Evolutionary conservation across 768 basidiomycete species (phyloP), one percentile per base, ranked within the genome.

Genomic region (Tulasnella sp.): DNA sequence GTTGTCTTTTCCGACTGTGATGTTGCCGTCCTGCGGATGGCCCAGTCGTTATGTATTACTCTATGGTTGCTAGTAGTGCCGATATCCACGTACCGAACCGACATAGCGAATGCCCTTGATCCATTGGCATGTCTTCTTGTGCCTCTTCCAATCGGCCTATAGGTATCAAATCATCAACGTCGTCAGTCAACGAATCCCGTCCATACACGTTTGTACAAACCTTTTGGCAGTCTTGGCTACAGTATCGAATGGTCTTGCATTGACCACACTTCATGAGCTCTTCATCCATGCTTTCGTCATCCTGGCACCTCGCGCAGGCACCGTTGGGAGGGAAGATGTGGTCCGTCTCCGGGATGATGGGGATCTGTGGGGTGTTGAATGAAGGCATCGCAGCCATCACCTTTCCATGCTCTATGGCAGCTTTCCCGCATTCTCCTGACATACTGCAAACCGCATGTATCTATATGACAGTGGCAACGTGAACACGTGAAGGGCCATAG

Each of bases 81-180:
- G n/a, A n/a, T n/a, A n/a, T 19, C 8, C 11, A 31, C 27, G 2
- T 14, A 31, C 46, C 25, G 46, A 23, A 17, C 34, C 34, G 25
- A 48, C 46, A 25, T 32, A 48, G 1, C 46, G 46, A 25, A 32
- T 29, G 9, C 46, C 46, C 19, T 29, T 48, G 46, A 48, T 48
- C 46, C 46, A 48, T 17, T 48, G 29, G 46, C 46, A 48, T 7
- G 46, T 48, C 46, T 48, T 48, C 46, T 48, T 48, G 34, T 48
- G 46, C 14, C 46, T 48, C 4, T 25, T 0, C 46, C 46, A 48
- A 17, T 48, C 46, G 21, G 34, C 23, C 46, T 48, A 5, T 1
- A 25, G 3, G 4, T n/a, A n/a, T n/a, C n/a, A n/a, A n/a, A n/a
- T n/a, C n/a, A n/a, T n/a, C n/a, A n/a, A 0, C 21, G 11, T 7